Conservation (phyloP, 495 filamentous ascomycete species). For the Penicillium verhagenii region DNA sequence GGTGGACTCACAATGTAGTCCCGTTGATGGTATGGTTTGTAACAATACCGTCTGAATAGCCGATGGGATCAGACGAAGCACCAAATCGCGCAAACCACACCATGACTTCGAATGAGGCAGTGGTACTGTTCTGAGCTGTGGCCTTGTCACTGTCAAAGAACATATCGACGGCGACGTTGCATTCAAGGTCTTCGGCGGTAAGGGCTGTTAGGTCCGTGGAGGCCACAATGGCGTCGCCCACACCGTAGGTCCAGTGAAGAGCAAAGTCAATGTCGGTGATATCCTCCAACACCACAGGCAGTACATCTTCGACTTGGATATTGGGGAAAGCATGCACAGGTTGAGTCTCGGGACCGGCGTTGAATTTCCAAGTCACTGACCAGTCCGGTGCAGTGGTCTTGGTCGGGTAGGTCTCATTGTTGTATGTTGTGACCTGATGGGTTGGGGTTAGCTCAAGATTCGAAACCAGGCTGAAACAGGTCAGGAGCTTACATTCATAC, state of each 20-base stretch:
- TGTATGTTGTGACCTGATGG: conserved; percentile 32
- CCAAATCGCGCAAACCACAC: conserved; percentile 39
- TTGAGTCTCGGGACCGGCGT: conserved; percentile 15
- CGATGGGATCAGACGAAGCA: conserved; percentile 27
- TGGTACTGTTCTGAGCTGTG: conserved; percentile 24
- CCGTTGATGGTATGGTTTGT: conserved; percentile 23
- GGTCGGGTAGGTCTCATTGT: conserved; percentile 35
- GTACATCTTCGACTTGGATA: conserved; percentile 24
- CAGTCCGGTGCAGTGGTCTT: conserved; percentile 34
- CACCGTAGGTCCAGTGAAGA: conserved; percentile 36
- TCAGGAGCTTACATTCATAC: conserved; percentile 31
- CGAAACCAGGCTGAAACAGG: not conserved
- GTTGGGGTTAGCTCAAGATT: conserved; percentile 3
- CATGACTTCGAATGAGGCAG: conserved; percentile 45
- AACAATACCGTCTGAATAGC: conserved; percentile 6
- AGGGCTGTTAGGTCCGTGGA: conserved; percentile 15
- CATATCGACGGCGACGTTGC: conserved; percentile 49
- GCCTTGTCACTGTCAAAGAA: conserved; percentile 37
- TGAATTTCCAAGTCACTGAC: conserved; percentile 38
- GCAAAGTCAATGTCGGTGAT: conserved; percentile 26
- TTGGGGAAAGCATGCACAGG: conserved; percentile 44
- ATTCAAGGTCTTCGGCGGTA: conserved; percentile 20
- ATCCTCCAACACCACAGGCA: conserved; percentile 22
- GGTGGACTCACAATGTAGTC: conserved; percentile 33
- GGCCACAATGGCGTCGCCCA: conserved; percentile 21